Evolutionary conservation across 2,329 filamentous ascomycete genomes (phyloP).

Genomic region (Orbilia blumenaviensis): DNA sequence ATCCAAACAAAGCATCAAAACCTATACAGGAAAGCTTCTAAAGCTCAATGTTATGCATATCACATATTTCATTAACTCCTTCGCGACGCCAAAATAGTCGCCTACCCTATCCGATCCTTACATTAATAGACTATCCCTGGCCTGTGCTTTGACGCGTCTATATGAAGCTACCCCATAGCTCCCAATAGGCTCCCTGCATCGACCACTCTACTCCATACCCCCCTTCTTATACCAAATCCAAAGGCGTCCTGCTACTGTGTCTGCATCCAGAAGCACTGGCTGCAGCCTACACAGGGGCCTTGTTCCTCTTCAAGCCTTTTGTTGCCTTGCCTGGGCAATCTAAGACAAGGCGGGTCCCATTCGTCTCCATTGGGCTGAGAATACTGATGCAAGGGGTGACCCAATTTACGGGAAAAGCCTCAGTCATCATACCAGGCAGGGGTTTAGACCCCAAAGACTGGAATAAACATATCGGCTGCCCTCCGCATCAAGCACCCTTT

Average conservation of each 20-base stretch:
- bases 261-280: constrained; percentile 21
- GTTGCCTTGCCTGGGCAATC: constrained; percentile 47
- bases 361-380: constrained; percentile 25
- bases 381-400: constrained; percentile 35
- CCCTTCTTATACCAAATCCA: constrained; percentile 25
- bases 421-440: constrained; percentile 20
- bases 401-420: constrained; percentile 40
- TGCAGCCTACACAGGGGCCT: constrained; percentile 39
- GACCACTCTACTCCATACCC: constrained; percentile 7
- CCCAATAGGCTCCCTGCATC: constrained; percentile 25
- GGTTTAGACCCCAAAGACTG: not conserved
- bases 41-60: not conserved
- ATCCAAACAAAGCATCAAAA: not conserved
- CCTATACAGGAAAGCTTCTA: not conserved
- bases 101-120: constrained; percentile 25
- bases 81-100: not conserved
- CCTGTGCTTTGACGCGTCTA: constrained; percentile 27
- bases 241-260: constrained; percentile 12
- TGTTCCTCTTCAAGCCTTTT: constrained; percentile 16
- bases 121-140: constrained; percentile 20
- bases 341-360: constrained; percentile 36
- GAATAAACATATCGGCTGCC: not conserved
- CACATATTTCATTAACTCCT: constrained; percentile 5
- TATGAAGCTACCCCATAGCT: constrained; percentile 12
- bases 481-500: not conserved